A percentile compares a stretch with the other conserved stretches of the same genome.
Evolutionary conservation across 2,329 filamentous ascomycete species (phyloP).

Genomic region (Curvularia sp.): DNA sequence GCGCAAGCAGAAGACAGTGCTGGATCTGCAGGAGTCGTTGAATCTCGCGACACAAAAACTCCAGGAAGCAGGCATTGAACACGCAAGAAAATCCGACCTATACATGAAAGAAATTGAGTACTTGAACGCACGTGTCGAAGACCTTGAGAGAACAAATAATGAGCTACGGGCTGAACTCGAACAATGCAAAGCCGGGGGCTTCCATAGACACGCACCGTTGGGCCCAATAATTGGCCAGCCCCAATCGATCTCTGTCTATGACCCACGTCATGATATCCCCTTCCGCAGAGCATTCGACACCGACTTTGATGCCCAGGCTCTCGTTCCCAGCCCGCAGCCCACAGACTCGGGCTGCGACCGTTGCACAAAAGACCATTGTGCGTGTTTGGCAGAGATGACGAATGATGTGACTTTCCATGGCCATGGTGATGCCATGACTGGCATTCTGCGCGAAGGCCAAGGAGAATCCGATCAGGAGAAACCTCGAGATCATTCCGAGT

Average conservation of each 20-base stretch:
- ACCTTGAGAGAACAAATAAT: background rate
- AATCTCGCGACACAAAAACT: background rate
- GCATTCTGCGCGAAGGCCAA: constrained; percentile 18
- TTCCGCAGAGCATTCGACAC: constrained; percentile 2
- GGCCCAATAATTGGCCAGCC: background rate
- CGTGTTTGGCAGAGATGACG: constrained; percentile 42
- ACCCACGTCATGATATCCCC: constrained; percentile 3
- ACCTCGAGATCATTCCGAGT: constrained; percentile 8
- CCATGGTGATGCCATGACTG: constrained; percentile 22
- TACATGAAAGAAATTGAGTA: background rate
- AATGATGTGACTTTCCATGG: constrained; percentile 28
- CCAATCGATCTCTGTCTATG: background rate
- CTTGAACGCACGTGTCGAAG: background rate
- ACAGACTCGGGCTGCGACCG: constrained; percentile 34
- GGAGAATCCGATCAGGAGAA: constrained; percentile 11
- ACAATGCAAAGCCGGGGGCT: constrained; percentile 15
- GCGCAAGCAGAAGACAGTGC: constrained; percentile 74
- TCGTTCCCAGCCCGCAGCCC: constrained; percentile 20
- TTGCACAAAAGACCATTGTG: constrained; percentile 43
- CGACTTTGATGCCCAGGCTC: background rate
- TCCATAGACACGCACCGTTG: constrained; percentile 36
- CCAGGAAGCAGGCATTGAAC: no score
- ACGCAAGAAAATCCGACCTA: background rate
- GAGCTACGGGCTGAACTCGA: background rate
- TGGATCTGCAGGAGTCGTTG: constrained; percentile 61